Conservation (phyloP, 2,329 filamentous ascomycete species). For the Ilyonectria sp. region DNA sequence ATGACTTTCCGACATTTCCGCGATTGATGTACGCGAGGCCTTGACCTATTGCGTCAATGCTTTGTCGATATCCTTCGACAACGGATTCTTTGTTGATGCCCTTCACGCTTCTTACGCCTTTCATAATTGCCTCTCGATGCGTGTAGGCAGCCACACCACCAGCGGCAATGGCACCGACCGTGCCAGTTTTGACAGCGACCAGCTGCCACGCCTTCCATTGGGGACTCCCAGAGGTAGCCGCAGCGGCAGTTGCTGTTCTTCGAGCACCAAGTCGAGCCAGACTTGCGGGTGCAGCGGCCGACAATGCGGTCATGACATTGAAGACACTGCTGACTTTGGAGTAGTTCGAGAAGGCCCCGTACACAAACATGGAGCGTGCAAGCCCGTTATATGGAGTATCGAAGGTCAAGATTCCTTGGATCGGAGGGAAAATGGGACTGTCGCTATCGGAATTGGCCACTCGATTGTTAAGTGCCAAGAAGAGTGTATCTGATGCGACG, state of each 20-base stretch:
- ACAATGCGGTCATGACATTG: conserved; percentile 70
- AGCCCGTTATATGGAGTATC: conserved; percentile 87
- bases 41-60: conserved; percentile 65
- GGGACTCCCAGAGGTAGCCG: conserved; percentile 49
- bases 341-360: conserved; percentile 73
- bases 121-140: conserved; percentile 78
- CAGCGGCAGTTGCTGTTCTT: conserved; percentile 25
- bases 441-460: conserved; percentile 54
- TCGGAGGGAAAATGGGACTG: conserved; percentile 80
- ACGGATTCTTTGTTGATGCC: conserved; percentile 64
- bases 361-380: conserved; percentile 72
- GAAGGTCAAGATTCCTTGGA: conserved; percentile 85
- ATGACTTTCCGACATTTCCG: conserved; percentile 76
- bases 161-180: conserved; percentile 84
- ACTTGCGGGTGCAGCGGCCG: conserved; percentile 63
- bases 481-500: conserved; percentile 85
- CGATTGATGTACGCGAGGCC: conserved; percentile 71
- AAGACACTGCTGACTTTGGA: conserved; percentile 70
- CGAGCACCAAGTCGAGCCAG: conserved; percentile 52
- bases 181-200: conserved; percentile 85
- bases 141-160: conserved; percentile 87
- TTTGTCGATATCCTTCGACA: conserved; percentile 64
- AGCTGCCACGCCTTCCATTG: conserved; percentile 71
- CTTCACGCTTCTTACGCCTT: conserved; percentile 62
- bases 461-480: conserved; percentile 78